A percentile compares a stretch with the other conserved stretches of the same genome.
phyloP scores from a whole-genome alignment of 169 alveolate genomes.

The Pseudocohnilembus persalinus region DNA sequence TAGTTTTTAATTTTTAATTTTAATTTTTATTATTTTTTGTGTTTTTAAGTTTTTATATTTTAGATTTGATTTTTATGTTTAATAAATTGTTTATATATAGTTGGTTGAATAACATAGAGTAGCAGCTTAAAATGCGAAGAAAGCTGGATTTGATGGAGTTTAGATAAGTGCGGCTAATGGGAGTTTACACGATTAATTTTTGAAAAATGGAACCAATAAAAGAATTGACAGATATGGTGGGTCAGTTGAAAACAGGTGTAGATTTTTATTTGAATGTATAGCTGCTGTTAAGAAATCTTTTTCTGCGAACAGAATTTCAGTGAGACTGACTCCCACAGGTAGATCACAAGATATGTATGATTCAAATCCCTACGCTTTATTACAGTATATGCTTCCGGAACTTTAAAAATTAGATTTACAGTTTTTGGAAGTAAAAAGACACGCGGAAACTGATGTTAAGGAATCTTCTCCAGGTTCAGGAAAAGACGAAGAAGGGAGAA shows the following conservation, averaged over 20 bases:
- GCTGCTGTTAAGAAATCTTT: conserved; percentile 43
- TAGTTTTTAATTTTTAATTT: too few relatives aligned
- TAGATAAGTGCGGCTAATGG: conserved; percentile 75
- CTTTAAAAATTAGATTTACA: conserved; percentile 43
- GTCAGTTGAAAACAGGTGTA: conserved; percentile 58
- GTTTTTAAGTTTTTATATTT: too few relatives aligned
- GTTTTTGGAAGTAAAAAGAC: conserved; percentile 43
- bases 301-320: conserved; percentile 25
- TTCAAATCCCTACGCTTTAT: conserved; percentile 32
- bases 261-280: conserved; percentile 48
- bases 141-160: conserved; percentile 82
- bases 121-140: conserved; percentile 63
- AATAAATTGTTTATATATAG: too few relatives aligned
- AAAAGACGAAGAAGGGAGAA: conserved; percentile 4
- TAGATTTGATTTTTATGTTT: too few relatives aligned
- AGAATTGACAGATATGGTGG: conserved; percentile 79
- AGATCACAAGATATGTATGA: conserved; percentile 38
- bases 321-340: conserved; percentile 29
- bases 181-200: conserved; percentile 52
- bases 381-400: conserved; percentile 25
- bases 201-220: conserved; percentile 47
- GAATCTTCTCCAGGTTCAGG: neutral
- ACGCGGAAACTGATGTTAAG: conserved; percentile 12
- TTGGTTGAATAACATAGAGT: conserved; percentile 23
- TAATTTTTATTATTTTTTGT: too few relatives aligned